phyloP scores from a whole-genome alignment of 2,329 filamentous ascomycete genomes.

The Penicillium verrucosum region DNA sequence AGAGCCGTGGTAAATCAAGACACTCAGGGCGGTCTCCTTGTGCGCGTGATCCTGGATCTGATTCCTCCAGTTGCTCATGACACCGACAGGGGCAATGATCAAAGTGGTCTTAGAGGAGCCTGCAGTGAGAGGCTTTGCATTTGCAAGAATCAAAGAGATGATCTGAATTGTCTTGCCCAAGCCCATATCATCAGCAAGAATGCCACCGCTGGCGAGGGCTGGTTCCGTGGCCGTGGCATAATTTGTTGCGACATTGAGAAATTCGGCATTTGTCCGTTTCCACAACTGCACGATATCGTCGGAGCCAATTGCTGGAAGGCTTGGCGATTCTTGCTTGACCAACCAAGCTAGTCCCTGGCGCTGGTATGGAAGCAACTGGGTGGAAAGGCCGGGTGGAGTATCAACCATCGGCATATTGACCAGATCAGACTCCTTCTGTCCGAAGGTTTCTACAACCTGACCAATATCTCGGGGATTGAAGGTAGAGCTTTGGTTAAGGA shows the following conservation, averaged over 20 bases:
- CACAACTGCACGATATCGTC: constrained; percentile 71
- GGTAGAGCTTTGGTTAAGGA: constrained; percentile 63
- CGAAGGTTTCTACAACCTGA: constrained; percentile 66
- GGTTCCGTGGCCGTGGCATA: constrained; percentile 61
- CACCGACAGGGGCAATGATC: constrained; percentile 76
- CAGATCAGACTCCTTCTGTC: constrained; percentile 67
- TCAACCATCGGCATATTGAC: constrained; percentile 68
- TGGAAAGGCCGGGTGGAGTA: constrained; percentile 63
- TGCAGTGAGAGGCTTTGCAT: constrained; percentile 42
- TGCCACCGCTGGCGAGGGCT: constrained; percentile 70
- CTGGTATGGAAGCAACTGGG: constrained; percentile 75
- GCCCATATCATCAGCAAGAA: constrained; percentile 90
- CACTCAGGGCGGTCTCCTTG: constrained; percentile 58
- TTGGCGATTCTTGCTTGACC: constrained; percentile 68
- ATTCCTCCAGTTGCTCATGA: constrained; percentile 87
- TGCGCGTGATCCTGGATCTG: constrained; percentile 73
- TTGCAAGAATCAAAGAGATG: constrained; percentile 71
- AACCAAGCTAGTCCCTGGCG: constrained; percentile 78
- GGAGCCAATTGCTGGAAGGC: constrained; percentile 58
- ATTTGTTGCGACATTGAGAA: constrained; percentile 68
- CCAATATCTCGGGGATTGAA: constrained; percentile 65
- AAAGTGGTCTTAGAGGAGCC: constrained; percentile 62
- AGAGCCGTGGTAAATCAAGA: constrained; percentile 72
- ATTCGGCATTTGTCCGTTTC: constrained; percentile 56
- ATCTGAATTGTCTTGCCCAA: constrained; percentile 85